phyloP scores from a whole-genome alignment of 2,329 filamentous ascomycete species.

The Colletotrichum gloeosporioides region DNA sequence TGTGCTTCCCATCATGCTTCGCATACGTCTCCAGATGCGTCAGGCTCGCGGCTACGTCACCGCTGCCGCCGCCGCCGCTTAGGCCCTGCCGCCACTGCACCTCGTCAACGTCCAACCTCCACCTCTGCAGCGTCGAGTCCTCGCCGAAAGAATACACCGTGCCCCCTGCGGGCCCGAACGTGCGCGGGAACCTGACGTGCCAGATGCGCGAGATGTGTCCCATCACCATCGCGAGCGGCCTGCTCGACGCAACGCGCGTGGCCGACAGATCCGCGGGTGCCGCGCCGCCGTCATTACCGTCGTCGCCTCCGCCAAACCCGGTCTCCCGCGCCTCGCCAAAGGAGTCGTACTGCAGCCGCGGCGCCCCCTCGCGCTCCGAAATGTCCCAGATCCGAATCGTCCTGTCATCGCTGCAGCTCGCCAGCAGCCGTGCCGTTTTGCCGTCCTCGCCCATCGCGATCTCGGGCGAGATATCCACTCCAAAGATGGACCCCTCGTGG shows the following conservation, averaged over 20 bases:
- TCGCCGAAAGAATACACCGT: slow-evolving; percentile 82
- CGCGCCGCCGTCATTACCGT: slow-evolving; percentile 24
- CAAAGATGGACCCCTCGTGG: slow-evolving; percentile 94
- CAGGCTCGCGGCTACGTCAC: slow-evolving; percentile 36
- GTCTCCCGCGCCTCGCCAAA: slow-evolving; percentile 57
- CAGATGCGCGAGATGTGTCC: slow-evolving; percentile 91
- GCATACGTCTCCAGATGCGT: slow-evolving; percentile 60
- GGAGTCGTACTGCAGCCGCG: slow-evolving; percentile 26
- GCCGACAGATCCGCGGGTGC: slow-evolving; percentile 25
- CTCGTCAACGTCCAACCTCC: slow-evolving; percentile 59
- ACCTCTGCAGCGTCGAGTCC: slow-evolving; percentile 78
- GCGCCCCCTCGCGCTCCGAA: slow-evolving; percentile 48
- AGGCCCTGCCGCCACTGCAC: slow-evolving; percentile 18
- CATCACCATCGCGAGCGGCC: slow-evolving; percentile 75
- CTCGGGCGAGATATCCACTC: slow-evolving; percentile 76
- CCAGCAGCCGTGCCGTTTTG: slow-evolving; percentile 66
- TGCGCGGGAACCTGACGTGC: slow-evolving; percentile 72
- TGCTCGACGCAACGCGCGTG: slow-evolving; percentile 33
- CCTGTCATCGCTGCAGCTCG: slow-evolving; percentile 93
- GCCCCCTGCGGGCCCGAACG: slow-evolving; percentile 31
- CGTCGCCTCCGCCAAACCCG: slow-evolving; percentile 58
- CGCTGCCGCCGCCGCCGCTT: not conserved
- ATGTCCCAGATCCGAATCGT: slow-evolving; percentile 91
- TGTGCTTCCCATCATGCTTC: slow-evolving; percentile 85
- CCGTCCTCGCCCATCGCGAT: slow-evolving; percentile 43